Percentiles rank a stretch among this genome's conserved stretches.
Conservation (phyloP, 2,329 filamentous ascomycete genomes). For the Orbilia javanica region DNA sequence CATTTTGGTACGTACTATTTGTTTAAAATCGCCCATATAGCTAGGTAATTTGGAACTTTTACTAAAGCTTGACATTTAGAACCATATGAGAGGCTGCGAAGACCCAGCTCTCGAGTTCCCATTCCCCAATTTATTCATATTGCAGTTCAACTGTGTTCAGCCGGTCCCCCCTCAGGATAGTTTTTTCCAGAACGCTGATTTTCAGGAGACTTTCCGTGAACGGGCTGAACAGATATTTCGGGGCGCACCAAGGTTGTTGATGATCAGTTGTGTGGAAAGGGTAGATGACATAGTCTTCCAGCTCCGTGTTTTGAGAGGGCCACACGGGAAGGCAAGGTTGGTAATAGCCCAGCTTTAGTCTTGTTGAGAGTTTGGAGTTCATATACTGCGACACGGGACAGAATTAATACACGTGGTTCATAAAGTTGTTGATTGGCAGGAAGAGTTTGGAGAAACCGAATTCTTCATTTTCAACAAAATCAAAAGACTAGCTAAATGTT, state of each 20-base stretch:
- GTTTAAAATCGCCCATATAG: background rate
- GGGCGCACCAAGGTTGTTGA: background rate
- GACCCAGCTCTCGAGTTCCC: background rate
- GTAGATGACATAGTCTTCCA: background rate
- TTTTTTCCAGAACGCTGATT: background rate
- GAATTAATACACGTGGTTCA: too few species aligned
- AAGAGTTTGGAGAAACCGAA: background rate
- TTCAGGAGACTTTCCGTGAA: background rate
- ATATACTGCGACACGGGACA: too few species aligned
- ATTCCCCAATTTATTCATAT: background rate
- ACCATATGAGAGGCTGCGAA: background rate
- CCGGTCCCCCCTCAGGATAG: background rate
- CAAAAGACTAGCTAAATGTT: background rate
- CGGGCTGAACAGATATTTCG: background rate
- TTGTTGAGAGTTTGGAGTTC: background rate
- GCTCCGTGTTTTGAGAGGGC: background rate
- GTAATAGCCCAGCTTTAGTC: background rate
- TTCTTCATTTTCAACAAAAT: background rate
- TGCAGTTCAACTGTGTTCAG: background rate
- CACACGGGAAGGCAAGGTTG: background rate
- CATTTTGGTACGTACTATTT: conserved; percentile 13
- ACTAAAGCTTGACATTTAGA: background rate
- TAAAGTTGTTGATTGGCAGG: too few species aligned
- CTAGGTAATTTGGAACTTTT: background rate
- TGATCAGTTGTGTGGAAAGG: conserved; percentile 5